Conservation (phyloP, 78 protist species). For the Corallochytrium limacisporum region DNA sequence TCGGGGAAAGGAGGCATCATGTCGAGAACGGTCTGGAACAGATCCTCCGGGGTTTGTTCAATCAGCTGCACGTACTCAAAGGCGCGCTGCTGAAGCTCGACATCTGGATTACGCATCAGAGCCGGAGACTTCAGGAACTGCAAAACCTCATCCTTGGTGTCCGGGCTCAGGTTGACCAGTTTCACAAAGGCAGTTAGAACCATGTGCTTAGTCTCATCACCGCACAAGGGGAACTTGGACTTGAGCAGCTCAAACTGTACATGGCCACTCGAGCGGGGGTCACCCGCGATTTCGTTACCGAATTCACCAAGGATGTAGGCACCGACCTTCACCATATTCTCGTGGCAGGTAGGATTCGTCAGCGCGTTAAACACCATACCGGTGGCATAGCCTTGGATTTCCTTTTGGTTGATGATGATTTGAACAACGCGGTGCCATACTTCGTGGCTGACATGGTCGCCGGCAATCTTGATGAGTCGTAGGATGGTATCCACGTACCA, state of each 20-base stretch:
- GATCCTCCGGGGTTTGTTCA: not conserved
- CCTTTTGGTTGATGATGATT: conserved; percentile 77
- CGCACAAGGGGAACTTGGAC: conserved; percentile 14
- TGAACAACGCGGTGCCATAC: conserved; percentile 91
- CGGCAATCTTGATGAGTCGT: conserved; percentile 62
- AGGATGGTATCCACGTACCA: conserved; percentile 89
- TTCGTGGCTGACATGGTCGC: conserved; percentile 77
- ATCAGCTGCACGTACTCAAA: conserved; percentile 65
- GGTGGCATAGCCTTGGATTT: conserved; percentile 79
- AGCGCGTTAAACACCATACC: conserved; percentile 45
- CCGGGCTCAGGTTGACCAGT: conserved; percentile 65
- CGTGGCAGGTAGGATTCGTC: conserved; percentile 42
- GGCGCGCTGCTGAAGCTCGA: conserved; percentile 96
- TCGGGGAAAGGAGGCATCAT: conserved; percentile 64
- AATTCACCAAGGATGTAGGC: conserved; percentile 90
- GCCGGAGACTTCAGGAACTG: conserved; percentile 18
- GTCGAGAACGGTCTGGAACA: conserved; percentile 27
- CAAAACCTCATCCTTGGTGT: conserved; percentile 13
- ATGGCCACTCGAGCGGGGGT: conserved; percentile 6
- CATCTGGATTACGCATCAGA: conserved; percentile 39
- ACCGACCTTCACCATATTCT: conserved; percentile 63
- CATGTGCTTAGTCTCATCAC: conserved; percentile 40
- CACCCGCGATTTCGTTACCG: conserved; percentile 69
- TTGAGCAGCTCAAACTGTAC: conserved; percentile 54
- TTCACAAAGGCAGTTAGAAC: conserved; percentile 75